A percentile compares a stretch with the other conserved stretches of the same genome.
Evolutionary conservation across 169 alveolate genomes (phyloP).

Genomic region (Eimeria falciformis): DNA sequence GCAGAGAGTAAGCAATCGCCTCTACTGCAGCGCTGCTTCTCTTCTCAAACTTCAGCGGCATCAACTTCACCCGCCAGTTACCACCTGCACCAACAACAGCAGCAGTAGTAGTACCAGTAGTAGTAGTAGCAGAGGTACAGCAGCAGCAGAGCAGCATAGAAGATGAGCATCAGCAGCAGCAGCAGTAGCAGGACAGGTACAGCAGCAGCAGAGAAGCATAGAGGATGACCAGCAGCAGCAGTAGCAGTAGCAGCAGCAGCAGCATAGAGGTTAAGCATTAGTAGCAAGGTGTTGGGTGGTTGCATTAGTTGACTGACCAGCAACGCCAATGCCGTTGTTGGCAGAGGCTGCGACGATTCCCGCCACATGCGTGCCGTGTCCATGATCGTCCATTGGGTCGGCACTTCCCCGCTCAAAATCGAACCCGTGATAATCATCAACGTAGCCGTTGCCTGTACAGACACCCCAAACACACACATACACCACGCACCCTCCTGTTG

Average conservation of each 20-base stretch:
- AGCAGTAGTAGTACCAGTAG: neutral
- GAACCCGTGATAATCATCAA: conserved; percentile 83
- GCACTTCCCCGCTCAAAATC: conserved; percentile 81
- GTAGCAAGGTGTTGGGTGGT: too few relatives aligned
- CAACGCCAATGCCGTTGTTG: conserved; percentile 83
- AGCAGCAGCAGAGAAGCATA: too few relatives aligned
- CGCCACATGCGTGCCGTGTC: conserved; percentile 87
- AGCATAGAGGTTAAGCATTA: too few relatives aligned
- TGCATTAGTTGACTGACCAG: too few relatives aligned
- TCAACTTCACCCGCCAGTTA: conserved; percentile 74
- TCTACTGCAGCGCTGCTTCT: conserved; percentile 73
- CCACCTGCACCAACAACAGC: conserved; percentile 61
- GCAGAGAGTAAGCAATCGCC: conserved; percentile 74
- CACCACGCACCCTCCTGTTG: too few relatives aligned
- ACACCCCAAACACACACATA: neutral
- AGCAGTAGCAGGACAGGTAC: too few relatives aligned
- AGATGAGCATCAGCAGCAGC: too few relatives aligned
- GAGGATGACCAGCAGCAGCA: too few relatives aligned
- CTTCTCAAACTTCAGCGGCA: conserved; percentile 72
- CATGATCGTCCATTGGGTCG: conserved; percentile 84
- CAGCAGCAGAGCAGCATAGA: too few relatives aligned
- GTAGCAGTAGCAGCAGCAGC: too few relatives aligned
- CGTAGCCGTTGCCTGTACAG: conserved; percentile 83
- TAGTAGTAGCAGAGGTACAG: too few relatives aligned
- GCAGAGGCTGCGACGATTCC: conserved; percentile 86